Conservation (phyloP, 495 filamentous ascomycete genomes). For the Penicillium crystallinum region DNA sequence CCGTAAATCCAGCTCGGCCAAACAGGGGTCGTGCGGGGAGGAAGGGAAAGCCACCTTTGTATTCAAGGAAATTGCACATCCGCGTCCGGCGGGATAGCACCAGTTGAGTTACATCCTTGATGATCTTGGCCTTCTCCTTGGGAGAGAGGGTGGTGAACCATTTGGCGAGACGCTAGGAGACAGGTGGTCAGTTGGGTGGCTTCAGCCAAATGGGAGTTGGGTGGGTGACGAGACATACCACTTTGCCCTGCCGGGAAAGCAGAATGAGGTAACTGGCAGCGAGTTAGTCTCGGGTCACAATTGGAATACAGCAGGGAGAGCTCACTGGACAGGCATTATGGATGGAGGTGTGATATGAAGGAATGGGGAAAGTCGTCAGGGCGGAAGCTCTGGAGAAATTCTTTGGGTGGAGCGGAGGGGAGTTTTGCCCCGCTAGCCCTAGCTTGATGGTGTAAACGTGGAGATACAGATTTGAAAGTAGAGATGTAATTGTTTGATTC, state of each 20-base stretch:
- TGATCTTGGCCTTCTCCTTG: constrained; percentile 98
- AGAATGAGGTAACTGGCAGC: constrained; percentile 84
- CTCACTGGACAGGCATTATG: constrained; percentile 60
- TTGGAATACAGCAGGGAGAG: background rate
- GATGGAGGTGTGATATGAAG: constrained; percentile 15
- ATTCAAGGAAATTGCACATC: constrained; percentile 99
- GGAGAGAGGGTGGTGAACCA: constrained; percentile 99
- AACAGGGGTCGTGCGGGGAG: constrained; percentile 7
- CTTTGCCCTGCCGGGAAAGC: constrained; percentile 96
- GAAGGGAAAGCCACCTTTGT: constrained; percentile 66
- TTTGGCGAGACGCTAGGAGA: constrained; percentile 83
- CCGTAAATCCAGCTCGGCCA: constrained; percentile 3
- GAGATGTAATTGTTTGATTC: background rate
- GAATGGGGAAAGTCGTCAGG: constrained; percentile 20
- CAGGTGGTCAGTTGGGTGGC: constrained; percentile 22
- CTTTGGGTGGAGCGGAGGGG: constrained; percentile 30
- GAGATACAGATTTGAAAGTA: background rate
- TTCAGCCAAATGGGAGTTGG: constrained; percentile 27
- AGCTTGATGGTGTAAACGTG: constrained; percentile 10
- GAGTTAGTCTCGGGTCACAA: constrained; percentile 27
- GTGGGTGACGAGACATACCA: constrained; percentile 60
- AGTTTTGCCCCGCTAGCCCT: constrained; percentile 30
- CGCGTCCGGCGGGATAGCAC: constrained; percentile 91
- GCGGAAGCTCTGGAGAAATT: constrained; percentile 36
- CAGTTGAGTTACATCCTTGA: constrained; percentile 98